phyloP scores from a whole-genome alignment of 495 filamentous ascomycete species.

The Talaromyces wortmannii region DNA sequence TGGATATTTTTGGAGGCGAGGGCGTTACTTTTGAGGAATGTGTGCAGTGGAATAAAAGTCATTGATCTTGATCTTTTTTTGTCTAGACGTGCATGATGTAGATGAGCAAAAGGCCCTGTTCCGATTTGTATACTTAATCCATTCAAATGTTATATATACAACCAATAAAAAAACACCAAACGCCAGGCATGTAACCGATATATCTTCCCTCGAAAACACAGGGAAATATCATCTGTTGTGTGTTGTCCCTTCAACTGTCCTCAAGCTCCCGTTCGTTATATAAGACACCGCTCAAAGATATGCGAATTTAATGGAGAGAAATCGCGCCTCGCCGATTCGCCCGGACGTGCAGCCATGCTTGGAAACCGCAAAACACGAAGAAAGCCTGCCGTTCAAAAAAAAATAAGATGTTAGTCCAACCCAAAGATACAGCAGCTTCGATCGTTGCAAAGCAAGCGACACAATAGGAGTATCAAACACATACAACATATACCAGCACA shows the following conservation, averaged over 20 bases:
- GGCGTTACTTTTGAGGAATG: constrained; percentile 84
- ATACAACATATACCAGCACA: constrained; percentile 77
- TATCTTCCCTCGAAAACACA: neutral
- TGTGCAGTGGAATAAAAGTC: constrained; percentile 68
- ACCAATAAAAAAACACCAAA: neutral
- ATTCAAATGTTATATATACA: neutral
- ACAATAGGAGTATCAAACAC: constrained; percentile 19
- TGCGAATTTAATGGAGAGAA: constrained; percentile 47
- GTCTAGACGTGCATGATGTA: neutral
- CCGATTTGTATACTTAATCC: too few species aligned
- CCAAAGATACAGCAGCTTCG: neutral
- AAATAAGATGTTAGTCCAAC: constrained; percentile 3
- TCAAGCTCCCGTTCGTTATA: too few species aligned
- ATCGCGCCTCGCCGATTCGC: constrained; percentile 76
- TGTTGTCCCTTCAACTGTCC: too few species aligned
- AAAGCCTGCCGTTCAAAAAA: constrained; percentile 52
- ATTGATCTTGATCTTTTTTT: neutral
- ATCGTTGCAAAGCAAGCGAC: neutral
- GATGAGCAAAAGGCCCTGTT: neutral
- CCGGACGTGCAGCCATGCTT: constrained; percentile 73
- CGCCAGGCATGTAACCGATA: neutral
- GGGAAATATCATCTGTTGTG: too few species aligned
- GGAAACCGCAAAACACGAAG: constrained; percentile 82
- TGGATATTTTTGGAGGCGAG: constrained; percentile 90
- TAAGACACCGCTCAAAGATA: too few species aligned